phyloP scores from a whole-genome alignment of 169 alveolate genomes.

The Plasmodium vivax region DNA sequence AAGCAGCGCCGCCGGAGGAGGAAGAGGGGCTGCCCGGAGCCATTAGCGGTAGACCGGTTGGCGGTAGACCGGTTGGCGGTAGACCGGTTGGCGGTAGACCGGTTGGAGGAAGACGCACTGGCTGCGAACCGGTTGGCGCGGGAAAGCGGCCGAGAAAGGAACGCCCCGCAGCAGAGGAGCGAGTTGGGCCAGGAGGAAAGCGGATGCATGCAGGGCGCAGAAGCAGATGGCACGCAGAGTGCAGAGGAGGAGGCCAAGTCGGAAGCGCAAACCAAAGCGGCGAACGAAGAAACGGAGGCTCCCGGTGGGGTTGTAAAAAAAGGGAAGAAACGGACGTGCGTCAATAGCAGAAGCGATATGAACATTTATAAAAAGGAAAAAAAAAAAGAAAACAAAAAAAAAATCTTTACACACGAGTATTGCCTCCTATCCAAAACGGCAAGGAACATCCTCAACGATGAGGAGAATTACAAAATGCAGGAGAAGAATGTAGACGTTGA shows the following conservation, averaged over 20 bases:
- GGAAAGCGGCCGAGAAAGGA: neutral
- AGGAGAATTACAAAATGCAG: constrained; percentile 15
- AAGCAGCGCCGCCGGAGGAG: neutral
- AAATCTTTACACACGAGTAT: constrained; percentile 29
- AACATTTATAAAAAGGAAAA: constrained; percentile 58
- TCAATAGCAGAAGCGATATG: constrained; percentile 34
- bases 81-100: neutral
- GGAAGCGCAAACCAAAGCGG: neutral
- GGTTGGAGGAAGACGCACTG: no score
- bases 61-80: neutral
- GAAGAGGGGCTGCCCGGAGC: neutral
- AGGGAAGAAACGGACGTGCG: neutral
- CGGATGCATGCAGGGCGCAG: neutral
- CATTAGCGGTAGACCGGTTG: neutral
- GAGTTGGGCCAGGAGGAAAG: neutral
- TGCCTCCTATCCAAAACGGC: constrained; percentile 72
- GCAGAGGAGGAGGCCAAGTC: neutral
- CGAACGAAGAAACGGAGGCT: neutral
- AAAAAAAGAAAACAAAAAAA: constrained; percentile 18
- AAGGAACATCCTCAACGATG: constrained; percentile 59
- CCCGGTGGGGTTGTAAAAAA: neutral
- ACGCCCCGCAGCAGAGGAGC: neutral
- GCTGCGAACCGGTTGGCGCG: neutral
- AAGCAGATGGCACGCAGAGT: neutral
- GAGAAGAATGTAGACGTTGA: constrained; percentile 77